phyloP scores from a whole-genome alignment of 23 red algal species.

The Gracilaria gracilis region DNA sequence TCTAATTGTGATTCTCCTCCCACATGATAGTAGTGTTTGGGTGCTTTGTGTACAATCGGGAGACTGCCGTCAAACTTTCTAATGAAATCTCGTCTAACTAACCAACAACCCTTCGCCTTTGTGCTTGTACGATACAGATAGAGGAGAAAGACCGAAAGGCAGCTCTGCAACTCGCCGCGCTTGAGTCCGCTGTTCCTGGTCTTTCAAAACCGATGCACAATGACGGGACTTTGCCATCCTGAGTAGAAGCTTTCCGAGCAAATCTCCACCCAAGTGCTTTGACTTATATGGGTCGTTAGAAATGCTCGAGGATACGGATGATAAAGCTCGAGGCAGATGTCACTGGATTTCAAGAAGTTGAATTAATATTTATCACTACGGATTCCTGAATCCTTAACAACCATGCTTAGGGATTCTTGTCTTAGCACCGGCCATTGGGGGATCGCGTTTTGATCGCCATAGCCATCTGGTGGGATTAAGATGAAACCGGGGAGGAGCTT shows the following conservation, averaged over 20 bases:
- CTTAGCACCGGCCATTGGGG: background rate
- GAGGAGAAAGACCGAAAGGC: conserved; percentile 62
- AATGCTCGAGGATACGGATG: background rate
- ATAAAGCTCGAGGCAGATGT: too few species aligned
- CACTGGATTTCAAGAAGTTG: too few species aligned
- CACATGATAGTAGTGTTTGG: background rate
- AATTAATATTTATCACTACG: background rate
- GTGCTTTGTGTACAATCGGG: background rate
- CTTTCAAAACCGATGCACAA: background rate
- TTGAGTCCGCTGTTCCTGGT: conserved; percentile 34
- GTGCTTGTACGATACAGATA: conserved; percentile 14
- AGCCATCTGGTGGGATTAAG: background rate
- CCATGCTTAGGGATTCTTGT: background rate
- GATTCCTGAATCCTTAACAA: background rate
- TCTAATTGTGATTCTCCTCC: background rate
- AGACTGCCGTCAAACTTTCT: background rate
- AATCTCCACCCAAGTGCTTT: background rate
- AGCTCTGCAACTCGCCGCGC: conserved; percentile 44
- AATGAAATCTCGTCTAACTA: background rate
- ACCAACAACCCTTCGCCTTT: background rate
- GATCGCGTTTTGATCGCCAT: background rate
- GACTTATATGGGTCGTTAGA: too few species aligned
- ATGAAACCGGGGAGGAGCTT: too few species aligned
- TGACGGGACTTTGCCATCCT: background rate
- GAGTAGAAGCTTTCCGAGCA: background rate